Conservation (phyloP, 345 rosid genomes). For the Clarkia xantiana region DNA sequence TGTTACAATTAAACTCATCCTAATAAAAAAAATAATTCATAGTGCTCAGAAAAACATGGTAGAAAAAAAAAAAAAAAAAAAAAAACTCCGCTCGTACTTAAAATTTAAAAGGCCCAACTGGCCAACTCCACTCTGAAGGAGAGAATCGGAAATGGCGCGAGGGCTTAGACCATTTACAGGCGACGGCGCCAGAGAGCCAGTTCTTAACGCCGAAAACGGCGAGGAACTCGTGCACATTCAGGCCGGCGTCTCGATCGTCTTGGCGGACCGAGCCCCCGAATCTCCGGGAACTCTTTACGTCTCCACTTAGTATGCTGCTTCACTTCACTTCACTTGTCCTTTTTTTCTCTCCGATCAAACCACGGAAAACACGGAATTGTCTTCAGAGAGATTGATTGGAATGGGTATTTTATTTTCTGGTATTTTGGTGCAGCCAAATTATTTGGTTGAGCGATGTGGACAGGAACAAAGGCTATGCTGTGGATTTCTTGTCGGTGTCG, state of each 20-base stretch:
- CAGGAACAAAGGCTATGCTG: conserved; percentile 58
- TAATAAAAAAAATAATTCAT: too few relatives aligned
- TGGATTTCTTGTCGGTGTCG: conserved; percentile 70
- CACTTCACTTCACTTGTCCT: too few relatives aligned
- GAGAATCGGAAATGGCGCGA: conserved; percentile 24
- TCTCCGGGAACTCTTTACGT: conserved; percentile 81
- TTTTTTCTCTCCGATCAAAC: background rate
- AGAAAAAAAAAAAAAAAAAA: too few relatives aligned
- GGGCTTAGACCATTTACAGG: conserved; percentile 60
- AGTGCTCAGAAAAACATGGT: too few relatives aligned
- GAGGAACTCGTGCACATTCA: conserved; percentile 74
- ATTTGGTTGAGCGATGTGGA: conserved; percentile 83
- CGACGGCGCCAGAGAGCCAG: conserved; percentile 49
- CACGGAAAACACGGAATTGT: background rate
- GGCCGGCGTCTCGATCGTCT: conserved; percentile 56
- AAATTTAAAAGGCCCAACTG: too few relatives aligned
- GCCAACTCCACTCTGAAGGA: too few relatives aligned
- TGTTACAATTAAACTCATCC: too few relatives aligned
- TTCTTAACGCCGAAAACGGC: conserved; percentile 60
- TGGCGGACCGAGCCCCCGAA: conserved; percentile 46
- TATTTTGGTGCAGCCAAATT: conserved; percentile 34
- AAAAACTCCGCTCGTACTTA: too few relatives aligned
- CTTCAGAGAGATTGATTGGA: background rate
- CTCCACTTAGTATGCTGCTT: conserved; percentile 36
- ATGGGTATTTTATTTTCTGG: too few relatives aligned